A percentile compares a stretch with the other conserved stretches of the same genome.
phyloP scores from a whole-genome alignment of 2,329 filamentous ascomycete genomes.

The Camillea tinctor region DNA sequence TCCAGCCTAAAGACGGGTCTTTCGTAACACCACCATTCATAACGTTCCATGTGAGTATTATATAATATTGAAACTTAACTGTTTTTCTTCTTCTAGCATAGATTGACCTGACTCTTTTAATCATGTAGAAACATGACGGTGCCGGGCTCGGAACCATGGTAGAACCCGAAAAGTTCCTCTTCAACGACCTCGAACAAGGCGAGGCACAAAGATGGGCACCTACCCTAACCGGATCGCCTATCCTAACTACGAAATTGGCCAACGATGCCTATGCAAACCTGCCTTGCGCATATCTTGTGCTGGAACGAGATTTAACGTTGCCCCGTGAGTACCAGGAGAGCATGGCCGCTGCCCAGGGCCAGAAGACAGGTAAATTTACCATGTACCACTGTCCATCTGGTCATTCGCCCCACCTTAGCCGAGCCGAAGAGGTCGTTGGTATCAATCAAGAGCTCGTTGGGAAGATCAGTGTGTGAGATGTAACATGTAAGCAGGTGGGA shows the following conservation, averaged over 20 bases:
- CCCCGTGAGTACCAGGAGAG: slow-evolving; percentile 32
- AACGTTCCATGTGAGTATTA: slow-evolving; percentile 26
- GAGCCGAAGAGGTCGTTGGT: slow-evolving; percentile 27
- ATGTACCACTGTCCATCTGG: slow-evolving; percentile 26
- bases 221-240: slow-evolving; percentile 26
- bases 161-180: slow-evolving; percentile 27
- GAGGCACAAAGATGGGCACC: slow-evolving; percentile 25
- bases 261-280: slow-evolving; percentile 32
- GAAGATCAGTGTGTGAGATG: not conserved
- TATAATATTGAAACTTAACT: not conserved
- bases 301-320: slow-evolving; percentile 30
- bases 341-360: slow-evolving; percentile 28
- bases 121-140: slow-evolving; percentile 13
- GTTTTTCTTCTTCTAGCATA: slow-evolving; percentile 2
- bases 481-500: too few relatives aligned
- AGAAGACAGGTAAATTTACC: slow-evolving; percentile 26
- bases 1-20: slow-evolving; percentile 28
- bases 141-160: slow-evolving; percentile 25
- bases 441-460: slow-evolving; percentile 25
- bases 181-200: slow-evolving; percentile 26
- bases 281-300: slow-evolving; percentile 34
- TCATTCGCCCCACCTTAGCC: slow-evolving; percentile 34
- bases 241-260: slow-evolving; percentile 27
- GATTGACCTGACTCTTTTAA: not conserved
- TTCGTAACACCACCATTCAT: slow-evolving; percentile 25